phyloP scores from a whole-genome alignment of 305 asterid genomes.

The Coffea humblotiana region DNA sequence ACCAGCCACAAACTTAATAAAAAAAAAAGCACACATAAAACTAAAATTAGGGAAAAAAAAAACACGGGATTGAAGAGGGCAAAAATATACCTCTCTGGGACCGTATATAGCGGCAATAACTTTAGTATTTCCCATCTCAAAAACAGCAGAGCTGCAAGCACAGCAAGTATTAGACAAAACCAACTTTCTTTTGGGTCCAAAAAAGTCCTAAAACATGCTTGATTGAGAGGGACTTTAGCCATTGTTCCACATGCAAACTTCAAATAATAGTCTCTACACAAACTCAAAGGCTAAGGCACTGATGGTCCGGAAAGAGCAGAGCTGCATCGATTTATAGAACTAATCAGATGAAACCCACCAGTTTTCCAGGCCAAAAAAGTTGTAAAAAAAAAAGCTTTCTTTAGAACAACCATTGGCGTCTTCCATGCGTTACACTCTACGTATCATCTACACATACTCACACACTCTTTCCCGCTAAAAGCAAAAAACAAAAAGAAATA shows the following conservation, averaged over 20 bases:
- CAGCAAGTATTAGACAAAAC: slow-evolving; percentile 16
- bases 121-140: slow-evolving; percentile 97
- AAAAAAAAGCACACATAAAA: not conserved
- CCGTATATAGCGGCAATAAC: slow-evolving; percentile 98
- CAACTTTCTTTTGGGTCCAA: slow-evolving; percentile 10
- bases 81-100: slow-evolving; percentile 78
- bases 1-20: not conserved
- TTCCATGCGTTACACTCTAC: not conserved
- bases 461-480: not conserved
- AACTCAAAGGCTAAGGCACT: not conserved
- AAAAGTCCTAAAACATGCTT: not conserved
- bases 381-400: slow-evolving; percentile 3
- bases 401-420: not conserved
- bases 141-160: slow-evolving; percentile 82
- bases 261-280: not conserved
- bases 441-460: not conserved
- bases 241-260: not conserved
- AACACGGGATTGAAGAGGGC: not conserved
- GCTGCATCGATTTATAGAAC: slow-evolving; percentile 42
- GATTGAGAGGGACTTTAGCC: not conserved
- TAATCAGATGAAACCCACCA: slow-evolving; percentile 17
- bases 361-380: slow-evolving; percentile 3
- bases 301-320: slow-evolving; percentile 74
- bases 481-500: not conserved
- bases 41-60: not conserved